These are phyloP conservation scores for Enteropsectra breve DNA, from an alignment of 371 early-diverging fungal genomes.

Conservation along the genomic window DNA sequence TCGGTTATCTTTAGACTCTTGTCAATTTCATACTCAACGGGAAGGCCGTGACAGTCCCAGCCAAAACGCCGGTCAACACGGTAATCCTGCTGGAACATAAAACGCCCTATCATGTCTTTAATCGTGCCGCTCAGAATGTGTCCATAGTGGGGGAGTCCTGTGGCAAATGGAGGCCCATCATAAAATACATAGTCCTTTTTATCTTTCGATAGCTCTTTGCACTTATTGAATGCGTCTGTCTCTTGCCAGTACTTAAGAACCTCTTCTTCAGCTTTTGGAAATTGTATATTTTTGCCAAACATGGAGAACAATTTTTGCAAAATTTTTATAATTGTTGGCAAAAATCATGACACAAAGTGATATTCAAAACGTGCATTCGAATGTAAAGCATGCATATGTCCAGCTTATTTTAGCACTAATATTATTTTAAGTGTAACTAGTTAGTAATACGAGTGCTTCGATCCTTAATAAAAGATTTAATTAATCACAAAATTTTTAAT, in stretches of 20 bases:
- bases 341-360: no score
- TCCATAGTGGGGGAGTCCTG: slow-evolving; percentile 99
- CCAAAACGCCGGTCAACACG: slow-evolving; percentile 95
- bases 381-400: no score
- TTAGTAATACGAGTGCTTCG: background rate
- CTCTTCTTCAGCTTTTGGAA: slow-evolving; percentile 74
- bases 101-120: slow-evolving; percentile 97
- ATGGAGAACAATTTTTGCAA: slow-evolving; percentile 19
- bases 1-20: slow-evolving; percentile 77
- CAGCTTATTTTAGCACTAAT: background rate
- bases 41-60: slow-evolving; percentile 99
- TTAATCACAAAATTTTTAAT: background rate
- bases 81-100: slow-evolving; percentile 86
- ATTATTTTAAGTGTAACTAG: background rate
- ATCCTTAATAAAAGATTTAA: background rate
- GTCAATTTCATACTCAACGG: slow-evolving; percentile 98
- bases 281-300: slow-evolving; percentile 39
- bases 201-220: slow-evolving; percentile 69
- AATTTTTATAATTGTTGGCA: background rate
- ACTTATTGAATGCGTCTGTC: slow-evolving; percentile 88
- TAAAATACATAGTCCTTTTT: slow-evolving; percentile 66
- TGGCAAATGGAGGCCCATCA: slow-evolving; percentile 99
- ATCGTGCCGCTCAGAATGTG: slow-evolving; percentile 98
- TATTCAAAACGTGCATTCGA: no score
- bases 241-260: slow-evolving; percentile 86